These are phyloP conservation scores for Crataegus laevigata DNA, from an alignment of 306 rosid genomes.

Conservation along the genomic window DNA sequence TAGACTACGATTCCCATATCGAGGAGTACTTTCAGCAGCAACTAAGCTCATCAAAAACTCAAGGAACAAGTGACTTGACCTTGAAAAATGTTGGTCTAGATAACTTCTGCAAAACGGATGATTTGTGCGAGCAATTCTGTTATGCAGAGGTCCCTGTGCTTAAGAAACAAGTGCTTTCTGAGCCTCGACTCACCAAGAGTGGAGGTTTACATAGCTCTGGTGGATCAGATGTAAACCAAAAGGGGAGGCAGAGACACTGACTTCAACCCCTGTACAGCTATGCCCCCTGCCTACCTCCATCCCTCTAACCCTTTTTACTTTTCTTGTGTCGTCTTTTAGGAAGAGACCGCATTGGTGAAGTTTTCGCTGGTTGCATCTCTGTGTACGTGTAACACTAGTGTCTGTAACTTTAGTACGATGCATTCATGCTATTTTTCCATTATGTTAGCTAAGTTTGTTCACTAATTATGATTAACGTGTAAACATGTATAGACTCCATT, in stretches of 20 bases:
- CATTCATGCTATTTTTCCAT: too few relatives aligned
- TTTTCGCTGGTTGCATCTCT: too few relatives aligned
- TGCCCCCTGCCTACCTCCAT: neutral
- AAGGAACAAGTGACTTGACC: conserved; percentile 22
- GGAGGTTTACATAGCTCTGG: conserved; percentile 26
- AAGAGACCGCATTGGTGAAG: too few relatives aligned
- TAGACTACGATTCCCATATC: conserved; percentile 36
- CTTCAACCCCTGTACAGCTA: neutral
- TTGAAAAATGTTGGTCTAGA: conserved; percentile 18
- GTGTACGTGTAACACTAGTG: too few relatives aligned
- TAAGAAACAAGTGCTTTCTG: conserved; percentile 1
- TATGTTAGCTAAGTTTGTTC: too few relatives aligned
- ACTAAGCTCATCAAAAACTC: conserved; percentile 29
- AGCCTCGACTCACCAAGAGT: conserved; percentile 24
- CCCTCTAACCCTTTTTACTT: neutral
- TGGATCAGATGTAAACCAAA: conserved; percentile 24
- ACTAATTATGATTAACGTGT: too few relatives aligned
- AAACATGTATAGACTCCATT: too few relatives aligned
- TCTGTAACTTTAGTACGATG: too few relatives aligned
- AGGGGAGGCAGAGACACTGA: conserved; percentile 31
- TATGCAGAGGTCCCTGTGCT: neutral
- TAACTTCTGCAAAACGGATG: conserved; percentile 22
- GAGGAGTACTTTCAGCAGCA: conserved; percentile 44
- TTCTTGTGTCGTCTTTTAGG: neutral
- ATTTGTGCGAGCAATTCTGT: conserved; percentile 18